These are phyloP conservation scores for Besnoitia besnoiti DNA, from an alignment of 169 alveolate genomes.

Conservation along the genomic window DNA sequence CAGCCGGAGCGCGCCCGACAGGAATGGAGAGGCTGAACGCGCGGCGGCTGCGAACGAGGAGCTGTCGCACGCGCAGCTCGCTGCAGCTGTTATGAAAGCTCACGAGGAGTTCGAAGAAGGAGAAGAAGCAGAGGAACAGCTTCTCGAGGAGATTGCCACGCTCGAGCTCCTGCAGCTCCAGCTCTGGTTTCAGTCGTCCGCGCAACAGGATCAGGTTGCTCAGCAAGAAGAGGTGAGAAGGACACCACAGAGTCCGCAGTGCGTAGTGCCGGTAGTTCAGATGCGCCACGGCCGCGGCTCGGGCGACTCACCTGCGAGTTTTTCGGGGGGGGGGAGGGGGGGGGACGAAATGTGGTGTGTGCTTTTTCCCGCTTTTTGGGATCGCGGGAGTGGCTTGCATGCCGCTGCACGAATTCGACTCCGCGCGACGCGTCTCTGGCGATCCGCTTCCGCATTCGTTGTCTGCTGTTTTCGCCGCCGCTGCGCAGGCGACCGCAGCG, in stretches of 20 bases:
- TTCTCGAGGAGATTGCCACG: slow-evolving; percentile 28
- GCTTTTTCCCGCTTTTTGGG: no score
- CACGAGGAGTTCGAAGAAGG: slow-evolving; percentile 27
- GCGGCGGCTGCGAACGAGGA: neutral
- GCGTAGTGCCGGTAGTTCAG: neutral
- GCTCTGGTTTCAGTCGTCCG: slow-evolving; percentile 52
- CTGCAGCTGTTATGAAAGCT: neutral
- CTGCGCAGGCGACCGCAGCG: slow-evolving; percentile 33
- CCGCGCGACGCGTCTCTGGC: no score
- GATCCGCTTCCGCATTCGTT: no score
- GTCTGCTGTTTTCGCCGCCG: no score
- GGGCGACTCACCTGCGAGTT: no score
- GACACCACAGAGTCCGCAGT: neutral
- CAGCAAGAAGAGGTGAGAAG: slow-evolving; percentile 62
- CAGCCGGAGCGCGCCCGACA: neutral
- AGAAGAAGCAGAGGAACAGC: slow-evolving; percentile 55
- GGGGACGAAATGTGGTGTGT: no score
- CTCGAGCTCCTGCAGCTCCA: slow-evolving; percentile 50
- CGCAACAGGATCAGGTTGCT: slow-evolving; percentile 25
- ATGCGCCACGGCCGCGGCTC: neutral
- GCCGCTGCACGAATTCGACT: no score
- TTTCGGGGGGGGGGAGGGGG: no score
- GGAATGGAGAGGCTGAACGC: neutral
- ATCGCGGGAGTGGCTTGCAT: no score
- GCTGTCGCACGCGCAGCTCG: neutral